These are phyloP conservation scores for Aspergillus bridgeri DNA, from an alignment of 495 filamentous ascomycete species.

Conservation along the genomic window DNA sequence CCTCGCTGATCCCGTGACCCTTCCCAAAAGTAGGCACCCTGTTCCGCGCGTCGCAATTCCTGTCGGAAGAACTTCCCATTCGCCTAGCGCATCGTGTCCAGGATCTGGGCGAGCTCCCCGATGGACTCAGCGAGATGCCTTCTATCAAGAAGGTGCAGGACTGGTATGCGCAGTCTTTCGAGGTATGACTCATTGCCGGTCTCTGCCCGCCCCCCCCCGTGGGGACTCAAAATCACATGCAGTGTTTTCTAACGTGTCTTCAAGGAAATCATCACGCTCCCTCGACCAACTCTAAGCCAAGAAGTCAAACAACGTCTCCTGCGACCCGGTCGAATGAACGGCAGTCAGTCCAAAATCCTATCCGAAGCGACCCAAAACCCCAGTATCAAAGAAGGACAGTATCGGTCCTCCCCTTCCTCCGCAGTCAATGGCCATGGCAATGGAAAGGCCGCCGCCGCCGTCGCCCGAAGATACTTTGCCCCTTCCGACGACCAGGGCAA, in stretches of 20 bases:
- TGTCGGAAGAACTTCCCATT: slow-evolving; percentile 96
- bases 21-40: slow-evolving; percentile 66
- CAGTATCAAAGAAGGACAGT: slow-evolving; percentile 82
- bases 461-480: slow-evolving; percentile 77
- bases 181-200: slow-evolving; percentile 56
- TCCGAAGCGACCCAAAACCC: slow-evolving; percentile 85
- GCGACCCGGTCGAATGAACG: slow-evolving; percentile 62
- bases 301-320: slow-evolving; percentile 78
- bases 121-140: slow-evolving; percentile 97
- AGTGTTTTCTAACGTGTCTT: neutral
- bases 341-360: slow-evolving; percentile 60
- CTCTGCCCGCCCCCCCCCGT: neutral
- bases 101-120: slow-evolving; percentile 87
- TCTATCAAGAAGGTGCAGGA: slow-evolving; percentile 92
- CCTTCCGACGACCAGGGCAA: slow-evolving; percentile 82
- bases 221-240: neutral
- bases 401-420: slow-evolving; percentile 63
- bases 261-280: slow-evolving; percentile 88
- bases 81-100: slow-evolving; percentile 93
- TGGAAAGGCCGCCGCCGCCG: slow-evolving; percentile 33
- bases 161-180: slow-evolving; percentile 99
- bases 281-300: slow-evolving; percentile 68
- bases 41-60: slow-evolving; percentile 96
- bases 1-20: slow-evolving; percentile 15
- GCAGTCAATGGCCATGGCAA: slow-evolving; percentile 48